These are phyloP conservation scores for Rosa multiflora DNA, from an alignment of 306 rosid species.

Conservation along the genomic window DNA sequence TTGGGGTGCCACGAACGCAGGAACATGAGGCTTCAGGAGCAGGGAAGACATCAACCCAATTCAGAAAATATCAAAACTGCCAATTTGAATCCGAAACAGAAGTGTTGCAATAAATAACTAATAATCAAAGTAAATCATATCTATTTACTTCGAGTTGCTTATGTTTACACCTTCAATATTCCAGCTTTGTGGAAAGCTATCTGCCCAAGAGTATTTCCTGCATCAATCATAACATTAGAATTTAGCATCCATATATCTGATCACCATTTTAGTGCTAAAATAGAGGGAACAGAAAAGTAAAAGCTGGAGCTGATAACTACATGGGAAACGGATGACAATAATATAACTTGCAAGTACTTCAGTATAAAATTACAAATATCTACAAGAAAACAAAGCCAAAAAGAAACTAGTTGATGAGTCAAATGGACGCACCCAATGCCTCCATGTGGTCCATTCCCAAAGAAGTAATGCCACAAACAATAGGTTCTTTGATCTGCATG, in stretches of 20 bases:
- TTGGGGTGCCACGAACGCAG: constrained; percentile 75
- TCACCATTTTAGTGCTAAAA: not conserved
- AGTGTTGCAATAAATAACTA: constrained; percentile 25
- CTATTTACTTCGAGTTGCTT: constrained; percentile 28
- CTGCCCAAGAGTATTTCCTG: constrained; percentile 63
- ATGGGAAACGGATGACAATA: constrained; percentile 2
- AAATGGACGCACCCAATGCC: constrained; percentile 48
- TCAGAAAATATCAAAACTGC: constrained; percentile 44
- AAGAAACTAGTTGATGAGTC: constrained; percentile 12
- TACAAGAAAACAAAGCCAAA: constrained; percentile 17
- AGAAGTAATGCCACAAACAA: constrained; percentile 79
- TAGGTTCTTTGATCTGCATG: constrained; percentile 59
- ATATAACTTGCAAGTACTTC: not conserved
- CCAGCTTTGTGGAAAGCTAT: constrained; percentile 85
- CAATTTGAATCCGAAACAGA: constrained; percentile 33
- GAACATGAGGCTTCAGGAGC: constrained; percentile 68
- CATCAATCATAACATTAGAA: constrained; percentile 5
- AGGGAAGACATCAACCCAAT: constrained; percentile 48
- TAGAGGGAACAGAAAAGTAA: constrained; percentile 10
- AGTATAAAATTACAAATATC: not conserved
- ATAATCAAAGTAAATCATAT: constrained; percentile 23
- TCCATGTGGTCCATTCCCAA: constrained; percentile 78
- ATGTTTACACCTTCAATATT: constrained; percentile 58
- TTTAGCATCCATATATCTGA: constrained; percentile 8
- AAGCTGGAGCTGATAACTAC: constrained; percentile 15